A percentile compares a stretch with the other conserved stretches of the same genome.
Conservation (phyloP, 169 alveolate genomes). For the Cyclospora cayetanensis region DNA sequence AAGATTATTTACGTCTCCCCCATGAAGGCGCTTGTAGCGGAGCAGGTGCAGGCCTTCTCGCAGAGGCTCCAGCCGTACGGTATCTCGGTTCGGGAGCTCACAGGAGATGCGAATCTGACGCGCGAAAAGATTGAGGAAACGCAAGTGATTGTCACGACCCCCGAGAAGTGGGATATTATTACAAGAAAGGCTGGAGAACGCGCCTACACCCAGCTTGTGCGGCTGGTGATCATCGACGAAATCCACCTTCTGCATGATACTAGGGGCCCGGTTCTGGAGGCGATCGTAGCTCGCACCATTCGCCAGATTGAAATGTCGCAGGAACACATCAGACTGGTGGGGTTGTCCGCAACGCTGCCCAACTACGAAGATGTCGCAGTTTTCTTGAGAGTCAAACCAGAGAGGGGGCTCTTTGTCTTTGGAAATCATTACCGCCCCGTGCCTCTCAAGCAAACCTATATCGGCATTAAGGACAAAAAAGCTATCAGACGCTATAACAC, state of each 20-base stretch:
- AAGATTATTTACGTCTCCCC: slow-evolving; percentile 99
- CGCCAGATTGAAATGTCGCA: slow-evolving; percentile 90
- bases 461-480: slow-evolving; percentile 99
- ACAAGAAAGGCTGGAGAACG: slow-evolving; percentile 98
- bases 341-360: slow-evolving; percentile 99
- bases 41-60: slow-evolving; percentile 81
- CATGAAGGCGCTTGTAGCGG: slow-evolving; percentile 99
- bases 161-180: slow-evolving; percentile 99
- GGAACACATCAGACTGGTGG: slow-evolving; percentile 92
- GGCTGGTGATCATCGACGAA: slow-evolving; percentile 99
- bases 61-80: slow-evolving; percentile 74
- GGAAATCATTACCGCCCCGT: slow-evolving; percentile 98
- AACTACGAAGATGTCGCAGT: slow-evolving; percentile 99
- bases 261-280: slow-evolving; percentile 99
- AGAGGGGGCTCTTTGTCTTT: slow-evolving; percentile 95
- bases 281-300: slow-evolving; percentile 98
- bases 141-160: slow-evolving; percentile 99
- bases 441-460: slow-evolving; percentile 95
- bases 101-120: slow-evolving; percentile 79
- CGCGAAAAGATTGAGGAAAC: slow-evolving; percentile 97
- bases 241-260: slow-evolving; percentile 99
- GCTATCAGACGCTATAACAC: slow-evolving; percentile 94
- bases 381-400: slow-evolving; percentile 94
- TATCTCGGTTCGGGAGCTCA: slow-evolving; percentile 68
- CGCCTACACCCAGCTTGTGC: slow-evolving; percentile 92